Conservation (phyloP, 352 stramenopile genomes). For the Pythium apleroticum region DNA sequence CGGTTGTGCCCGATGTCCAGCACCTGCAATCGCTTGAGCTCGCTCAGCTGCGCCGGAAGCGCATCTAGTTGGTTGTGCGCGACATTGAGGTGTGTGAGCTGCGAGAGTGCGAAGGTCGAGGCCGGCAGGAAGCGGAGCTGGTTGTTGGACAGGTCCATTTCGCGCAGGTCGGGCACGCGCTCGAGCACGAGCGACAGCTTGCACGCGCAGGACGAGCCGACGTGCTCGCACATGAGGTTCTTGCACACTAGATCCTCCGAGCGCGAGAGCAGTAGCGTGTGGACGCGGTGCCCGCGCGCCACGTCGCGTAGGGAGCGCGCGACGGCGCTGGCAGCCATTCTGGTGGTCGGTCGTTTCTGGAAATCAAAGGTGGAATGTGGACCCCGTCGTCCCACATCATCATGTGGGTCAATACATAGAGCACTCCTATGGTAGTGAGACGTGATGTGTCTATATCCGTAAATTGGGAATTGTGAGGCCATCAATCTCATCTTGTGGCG, state of each 20-base stretch:
- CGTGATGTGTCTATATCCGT: neutral
- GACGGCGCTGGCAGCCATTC: conserved; percentile 15
- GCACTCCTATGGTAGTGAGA: neutral
- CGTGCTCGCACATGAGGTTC: conserved; percentile 92
- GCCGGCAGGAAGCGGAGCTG: conserved; percentile 74
- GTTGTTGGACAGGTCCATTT: conserved; percentile 79
- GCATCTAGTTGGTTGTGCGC: conserved; percentile 62
- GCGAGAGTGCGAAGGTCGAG: conserved; percentile 65
- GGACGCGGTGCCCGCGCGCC: conserved; percentile 51
- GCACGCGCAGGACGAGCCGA: conserved; percentile 85
- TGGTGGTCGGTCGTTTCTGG: neutral
- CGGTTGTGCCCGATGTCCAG: conserved; percentile 66
- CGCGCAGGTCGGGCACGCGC: conserved; percentile 58
- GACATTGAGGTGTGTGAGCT: conserved; percentile 59
- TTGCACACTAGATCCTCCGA: conserved; percentile 89
- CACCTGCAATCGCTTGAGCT: conserved; percentile 55
- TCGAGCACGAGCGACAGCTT: conserved; percentile 78
- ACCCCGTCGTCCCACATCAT: neutral
- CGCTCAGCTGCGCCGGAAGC: conserved; percentile 41
- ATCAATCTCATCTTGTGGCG: conserved; percentile 12
- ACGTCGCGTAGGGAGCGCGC: conserved; percentile 65
- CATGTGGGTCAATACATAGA: conserved; percentile 4
- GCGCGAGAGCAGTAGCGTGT: conserved; percentile 61
- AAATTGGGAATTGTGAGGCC: neutral
- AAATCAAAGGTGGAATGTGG: neutral